Evolutionary conservation across 1,284 basidiomycete species (phyloP).

Genomic region (Ustilago trichophora): DNA sequence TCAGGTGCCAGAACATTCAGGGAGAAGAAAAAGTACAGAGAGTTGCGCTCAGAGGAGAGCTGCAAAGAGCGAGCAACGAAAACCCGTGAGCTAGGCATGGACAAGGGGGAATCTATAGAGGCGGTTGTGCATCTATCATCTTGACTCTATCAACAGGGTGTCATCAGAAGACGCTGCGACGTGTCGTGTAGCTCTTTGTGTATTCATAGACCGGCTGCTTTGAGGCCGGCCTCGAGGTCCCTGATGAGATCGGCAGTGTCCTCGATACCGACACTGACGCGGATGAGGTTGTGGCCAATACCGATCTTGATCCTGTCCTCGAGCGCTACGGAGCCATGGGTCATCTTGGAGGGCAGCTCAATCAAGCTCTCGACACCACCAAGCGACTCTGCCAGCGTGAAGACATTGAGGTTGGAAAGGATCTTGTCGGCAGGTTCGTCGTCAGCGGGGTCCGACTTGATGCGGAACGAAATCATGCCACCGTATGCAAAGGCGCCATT

Average conservation of each 20-base stretch:
- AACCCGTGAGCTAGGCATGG: not conserved
- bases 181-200: too few species aligned
- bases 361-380: conserved; percentile 91
- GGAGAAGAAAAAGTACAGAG: too few species aligned
- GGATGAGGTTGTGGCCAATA: conserved; percentile 81
- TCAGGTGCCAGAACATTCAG: not conserved
- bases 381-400: conserved; percentile 86
- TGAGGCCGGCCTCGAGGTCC: conserved; percentile 78
- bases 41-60: too few species aligned
- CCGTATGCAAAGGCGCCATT: conserved; percentile 59
- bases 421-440: conserved; percentile 74
- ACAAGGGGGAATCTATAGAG: conserved; percentile 3
- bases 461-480: conserved; percentile 70
- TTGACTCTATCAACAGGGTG: conserved; percentile 2
- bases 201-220: conserved; percentile 34
- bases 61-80: not conserved
- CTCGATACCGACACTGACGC: conserved; percentile 88
- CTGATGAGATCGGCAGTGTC: conserved; percentile 82
- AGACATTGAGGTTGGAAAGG: conserved; percentile 76
- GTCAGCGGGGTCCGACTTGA: conserved; percentile 51
- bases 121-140: conserved; percentile 1
- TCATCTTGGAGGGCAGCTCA: conserved; percentile 71
- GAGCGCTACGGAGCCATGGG: conserved; percentile 76
- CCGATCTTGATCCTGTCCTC: conserved; percentile 66
- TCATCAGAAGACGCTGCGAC: too few species aligned